phyloP scores from a whole-genome alignment of 352 stramenopile species.

The Pythium volutum region DNA sequence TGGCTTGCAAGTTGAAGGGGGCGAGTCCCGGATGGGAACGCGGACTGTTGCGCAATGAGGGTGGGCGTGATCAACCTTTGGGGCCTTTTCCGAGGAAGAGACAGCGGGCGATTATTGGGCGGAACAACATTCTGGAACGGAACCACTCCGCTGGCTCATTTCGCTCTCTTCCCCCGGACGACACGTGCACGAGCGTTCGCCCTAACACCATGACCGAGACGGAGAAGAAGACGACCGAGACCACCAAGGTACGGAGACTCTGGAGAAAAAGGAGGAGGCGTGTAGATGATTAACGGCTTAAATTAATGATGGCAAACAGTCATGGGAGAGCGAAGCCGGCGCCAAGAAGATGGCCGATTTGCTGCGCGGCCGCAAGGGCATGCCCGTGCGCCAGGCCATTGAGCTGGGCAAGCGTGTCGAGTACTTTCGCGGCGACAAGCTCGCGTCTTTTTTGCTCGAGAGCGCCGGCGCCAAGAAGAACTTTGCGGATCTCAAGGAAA shows the following conservation, averaged over 20 bases:
- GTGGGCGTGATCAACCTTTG: not conserved
- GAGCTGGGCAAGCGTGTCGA: conserved; percentile 91
- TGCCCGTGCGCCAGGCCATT: conserved; percentile 86
- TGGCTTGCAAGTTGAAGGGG: conserved; percentile 15
- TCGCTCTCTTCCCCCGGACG: not conserved
- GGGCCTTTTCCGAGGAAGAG: conserved; percentile 11
- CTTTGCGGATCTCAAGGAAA: conserved; percentile 75
- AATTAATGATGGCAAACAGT: conserved; percentile 19
- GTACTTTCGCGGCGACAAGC: conserved; percentile 90
- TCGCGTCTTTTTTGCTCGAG: conserved; percentile 81
- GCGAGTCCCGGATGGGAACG: not conserved
- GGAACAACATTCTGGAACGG: conserved; percentile 15
- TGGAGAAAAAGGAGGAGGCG: too few relatives aligned
- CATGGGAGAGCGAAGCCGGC: conserved; percentile 76
- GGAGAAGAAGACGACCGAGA: not conserved
- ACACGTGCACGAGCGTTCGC: not conserved
- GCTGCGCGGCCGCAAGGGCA: conserved; percentile 80
- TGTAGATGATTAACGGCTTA: too few relatives aligned
- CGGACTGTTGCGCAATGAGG: conserved; percentile 12
- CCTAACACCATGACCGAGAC: conserved; percentile 10
- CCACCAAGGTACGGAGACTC: conserved; percentile 11
- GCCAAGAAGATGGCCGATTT: conserved; percentile 82
- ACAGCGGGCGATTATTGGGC: conserved; percentile 1
- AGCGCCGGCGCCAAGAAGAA: conserved; percentile 79
- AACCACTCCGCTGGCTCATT: conserved; percentile 7